phyloP scores from a whole-genome alignment of 2,329 filamentous ascomycete species.

The Microdochium paspali region DNA sequence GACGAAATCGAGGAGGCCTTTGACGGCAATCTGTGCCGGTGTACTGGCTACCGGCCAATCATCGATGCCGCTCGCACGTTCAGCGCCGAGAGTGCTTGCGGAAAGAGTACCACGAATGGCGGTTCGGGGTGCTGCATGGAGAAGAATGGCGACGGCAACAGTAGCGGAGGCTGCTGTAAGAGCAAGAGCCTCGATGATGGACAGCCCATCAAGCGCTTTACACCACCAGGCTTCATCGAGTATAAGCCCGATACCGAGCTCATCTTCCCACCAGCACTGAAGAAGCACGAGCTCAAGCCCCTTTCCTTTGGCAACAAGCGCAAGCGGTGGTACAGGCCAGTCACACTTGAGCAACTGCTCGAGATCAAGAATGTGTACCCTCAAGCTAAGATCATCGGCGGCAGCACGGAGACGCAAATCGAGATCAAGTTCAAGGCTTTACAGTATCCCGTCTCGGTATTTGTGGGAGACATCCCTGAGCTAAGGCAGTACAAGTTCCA shows the following conservation, averaged over 20 bases:
- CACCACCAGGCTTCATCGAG: constrained; percentile 83
- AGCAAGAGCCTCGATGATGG: constrained; percentile 38
- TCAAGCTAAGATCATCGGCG: constrained; percentile 86
- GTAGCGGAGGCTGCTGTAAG: constrained; percentile 61
- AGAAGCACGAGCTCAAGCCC: constrained; percentile 72
- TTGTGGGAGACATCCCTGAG: constrained; percentile 87
- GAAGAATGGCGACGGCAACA: constrained; percentile 26
- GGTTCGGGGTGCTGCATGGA: constrained; percentile 65
- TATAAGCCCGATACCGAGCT: constrained; percentile 91
- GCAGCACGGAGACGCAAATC: constrained; percentile 95
- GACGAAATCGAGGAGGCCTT: constrained; percentile 92
- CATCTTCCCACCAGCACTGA: constrained; percentile 82
- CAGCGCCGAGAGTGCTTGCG: constrained; percentile 44
- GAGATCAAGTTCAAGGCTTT: constrained; percentile 97
- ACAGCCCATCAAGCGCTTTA: constrained; percentile 58
- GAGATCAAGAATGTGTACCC: constrained; percentile 85
- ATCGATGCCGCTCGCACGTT: constrained; percentile 91
- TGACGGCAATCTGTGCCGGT: constrained; percentile 91
- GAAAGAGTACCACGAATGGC: constrained; percentile 37
- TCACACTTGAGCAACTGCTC: constrained; percentile 76
- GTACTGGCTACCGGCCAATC: constrained; percentile 91
- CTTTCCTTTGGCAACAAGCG: constrained; percentile 88
- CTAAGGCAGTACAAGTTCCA: constrained; percentile 72
- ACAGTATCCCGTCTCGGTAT: constrained; percentile 83
- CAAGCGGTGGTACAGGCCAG: constrained; percentile 88